These are phyloP conservation scores for Ophidiomyces ophidiicola DNA, from an alignment of 2,329 filamentous ascomycete species.

Conservation along the genomic window DNA sequence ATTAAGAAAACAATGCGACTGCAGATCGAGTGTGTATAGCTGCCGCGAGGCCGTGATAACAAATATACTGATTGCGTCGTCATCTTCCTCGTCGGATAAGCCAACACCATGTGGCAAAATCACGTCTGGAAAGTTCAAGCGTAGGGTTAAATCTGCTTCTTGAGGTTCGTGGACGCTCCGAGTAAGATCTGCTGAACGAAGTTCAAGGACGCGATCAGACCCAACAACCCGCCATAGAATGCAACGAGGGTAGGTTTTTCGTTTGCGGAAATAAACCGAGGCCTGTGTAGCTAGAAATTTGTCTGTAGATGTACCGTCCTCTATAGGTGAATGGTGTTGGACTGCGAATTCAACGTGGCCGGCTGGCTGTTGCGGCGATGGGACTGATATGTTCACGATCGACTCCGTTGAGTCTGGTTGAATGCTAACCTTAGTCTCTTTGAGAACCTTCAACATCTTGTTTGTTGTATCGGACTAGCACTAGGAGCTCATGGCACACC, in stretches of 20 bases:
- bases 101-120: constrained; percentile 69
- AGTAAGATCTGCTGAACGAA: constrained; percentile 70
- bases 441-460: constrained; percentile 66
- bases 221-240: constrained; percentile 88
- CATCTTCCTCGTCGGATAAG: constrained; percentile 65
- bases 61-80: constrained; percentile 66
- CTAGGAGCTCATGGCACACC: too few relatives aligned
- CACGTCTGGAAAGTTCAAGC: constrained; percentile 61
- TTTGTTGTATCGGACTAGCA: too few relatives aligned
- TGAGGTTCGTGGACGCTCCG: constrained; percentile 48
- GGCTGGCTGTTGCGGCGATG: constrained; percentile 33
- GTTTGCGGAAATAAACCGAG: constrained; percentile 71
- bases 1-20: constrained; percentile 68
- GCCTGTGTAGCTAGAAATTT: constrained; percentile 64
- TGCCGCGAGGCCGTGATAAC: constrained; percentile 67
- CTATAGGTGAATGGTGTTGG: constrained; percentile 43
- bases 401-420: constrained; percentile 59
- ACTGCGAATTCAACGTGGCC: constrained; percentile 35
- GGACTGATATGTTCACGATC: constrained; percentile 56
- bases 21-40: constrained; percentile 71
- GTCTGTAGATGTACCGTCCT: constrained; percentile 54
- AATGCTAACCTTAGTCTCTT: constrained; percentile 75
- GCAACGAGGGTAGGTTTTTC: constrained; percentile 63
- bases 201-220: constrained; percentile 64
- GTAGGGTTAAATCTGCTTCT: constrained; percentile 63